Percentiles rank a stretch among this genome's conserved stretches.
These are phyloP conservation scores for Colletotrichum musicola DNA, from an alignment of 2,329 filamentous ascomycete species.

Conservation along the genomic window DNA sequence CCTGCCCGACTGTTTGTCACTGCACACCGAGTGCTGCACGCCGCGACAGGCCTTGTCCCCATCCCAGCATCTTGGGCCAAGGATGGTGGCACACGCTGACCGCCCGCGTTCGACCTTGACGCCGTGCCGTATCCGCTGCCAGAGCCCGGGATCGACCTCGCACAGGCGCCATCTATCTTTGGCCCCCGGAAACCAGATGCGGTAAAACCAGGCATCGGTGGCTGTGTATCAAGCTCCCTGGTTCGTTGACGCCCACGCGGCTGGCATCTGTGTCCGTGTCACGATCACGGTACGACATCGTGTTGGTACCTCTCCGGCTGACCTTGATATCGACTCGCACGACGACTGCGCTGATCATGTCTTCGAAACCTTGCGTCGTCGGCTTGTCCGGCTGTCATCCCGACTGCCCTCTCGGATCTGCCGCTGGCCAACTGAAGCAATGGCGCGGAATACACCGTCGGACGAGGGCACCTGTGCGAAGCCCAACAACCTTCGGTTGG, in stretches of 20 bases:
- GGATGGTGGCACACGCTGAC: constrained; percentile 24
- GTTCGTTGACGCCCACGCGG: constrained; percentile 19
- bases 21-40: constrained; percentile 12
- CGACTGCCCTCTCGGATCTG: neutral
- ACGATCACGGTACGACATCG: neutral
- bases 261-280: constrained; percentile 13
- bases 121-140: constrained; percentile 22
- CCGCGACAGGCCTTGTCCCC: constrained; percentile 4
- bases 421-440: constrained; percentile 5
- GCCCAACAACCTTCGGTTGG: neutral
- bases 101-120: constrained; percentile 16
- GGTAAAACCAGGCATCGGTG: constrained; percentile 2
- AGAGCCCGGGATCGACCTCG: constrained; percentile 25
- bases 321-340: neutral
- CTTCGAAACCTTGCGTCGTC: constrained; percentile 5
- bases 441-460: neutral
- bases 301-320: neutral
- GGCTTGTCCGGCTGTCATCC: constrained; percentile 2
- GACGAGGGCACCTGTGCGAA: constrained; percentile 1
- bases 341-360: neutral
- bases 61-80: constrained; percentile 30
- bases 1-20: constrained; percentile 6
- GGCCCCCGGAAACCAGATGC: constrained; percentile 5
- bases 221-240: constrained; percentile 1
- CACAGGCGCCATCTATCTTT: constrained; percentile 16